A percentile compares a stretch with the other conserved stretches of the same genome.
Conservation (phyloP, 176 grass and related monocot genomes). For the Cenchrus fungigraminus region DNA sequence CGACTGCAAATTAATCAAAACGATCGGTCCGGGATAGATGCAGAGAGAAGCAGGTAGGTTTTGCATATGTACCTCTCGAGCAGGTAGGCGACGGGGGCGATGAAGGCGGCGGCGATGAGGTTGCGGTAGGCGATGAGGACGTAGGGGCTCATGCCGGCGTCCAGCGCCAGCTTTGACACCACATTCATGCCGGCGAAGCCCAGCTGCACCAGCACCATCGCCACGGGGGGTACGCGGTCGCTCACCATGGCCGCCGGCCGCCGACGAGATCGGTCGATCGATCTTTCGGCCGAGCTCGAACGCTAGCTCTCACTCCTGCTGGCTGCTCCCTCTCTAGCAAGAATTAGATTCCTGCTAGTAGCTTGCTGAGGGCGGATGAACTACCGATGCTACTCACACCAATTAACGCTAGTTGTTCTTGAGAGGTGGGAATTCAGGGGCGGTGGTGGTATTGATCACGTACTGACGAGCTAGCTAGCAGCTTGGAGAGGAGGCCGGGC, state of each 20-base stretch:
- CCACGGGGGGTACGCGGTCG: conserved; percentile 50
- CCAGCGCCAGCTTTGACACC: conserved; percentile 87
- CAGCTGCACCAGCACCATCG: conserved; percentile 85
- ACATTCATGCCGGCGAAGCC: conserved; percentile 89
- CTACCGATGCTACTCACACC: background rate
- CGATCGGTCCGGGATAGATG: background rate
- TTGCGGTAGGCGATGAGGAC: conserved; percentile 95
- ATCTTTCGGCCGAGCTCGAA: no score
- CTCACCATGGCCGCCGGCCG: conserved; percentile 39
- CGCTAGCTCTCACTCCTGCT: no score
- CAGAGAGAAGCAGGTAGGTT: background rate
- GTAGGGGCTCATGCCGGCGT: conserved; percentile 90
- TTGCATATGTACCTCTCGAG: conserved; percentile 60
- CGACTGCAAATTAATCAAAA: background rate
- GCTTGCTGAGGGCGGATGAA: background rate
- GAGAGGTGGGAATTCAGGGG: background rate
- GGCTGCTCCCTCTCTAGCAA: background rate
- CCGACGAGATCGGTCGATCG: no score
- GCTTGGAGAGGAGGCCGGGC: background rate
- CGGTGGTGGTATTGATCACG: conserved; percentile 30
- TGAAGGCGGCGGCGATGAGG: conserved; percentile 75
- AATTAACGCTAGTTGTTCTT: background rate
- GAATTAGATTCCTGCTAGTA: background rate
- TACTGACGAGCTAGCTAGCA: conserved; percentile 11
- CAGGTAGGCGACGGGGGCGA: conserved; percentile 56